Evolutionary conservation across 2,329 filamentous ascomycete species (phyloP).

Genomic region (Sclerotinia subarctica): DNA sequence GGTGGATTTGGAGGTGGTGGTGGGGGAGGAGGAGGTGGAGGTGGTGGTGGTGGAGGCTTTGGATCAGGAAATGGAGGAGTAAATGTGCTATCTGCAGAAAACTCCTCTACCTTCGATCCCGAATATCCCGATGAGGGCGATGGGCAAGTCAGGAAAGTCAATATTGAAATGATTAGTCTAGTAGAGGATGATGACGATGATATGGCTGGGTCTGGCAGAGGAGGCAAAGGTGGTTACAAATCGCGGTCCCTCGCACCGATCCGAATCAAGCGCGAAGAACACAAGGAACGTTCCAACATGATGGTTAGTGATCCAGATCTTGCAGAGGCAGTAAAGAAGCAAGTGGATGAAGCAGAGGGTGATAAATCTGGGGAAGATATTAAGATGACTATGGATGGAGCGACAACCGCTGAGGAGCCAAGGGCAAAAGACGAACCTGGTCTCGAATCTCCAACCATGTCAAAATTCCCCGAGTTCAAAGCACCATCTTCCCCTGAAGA

Average conservation of each 20-base stretch:
- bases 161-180: slow-evolving; percentile 36
- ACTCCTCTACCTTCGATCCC: slow-evolving; percentile 25
- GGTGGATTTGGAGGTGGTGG: slow-evolving; percentile 18
- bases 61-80: slow-evolving; percentile 12
- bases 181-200: slow-evolving; percentile 28
- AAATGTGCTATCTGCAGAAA: slow-evolving; percentile 7
- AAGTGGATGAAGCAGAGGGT: slow-evolving; percentile 20
- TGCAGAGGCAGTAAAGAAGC: slow-evolving; percentile 14
- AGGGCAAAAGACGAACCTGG: slow-evolving; percentile 14
- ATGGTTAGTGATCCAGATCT: slow-evolving; percentile 26
- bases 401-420: background rate
- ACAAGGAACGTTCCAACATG: slow-evolving; percentile 35
- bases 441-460: slow-evolving; percentile 12
- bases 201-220: slow-evolving; percentile 15
- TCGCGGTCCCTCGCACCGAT: slow-evolving; percentile 33
- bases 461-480: slow-evolving; percentile 11
- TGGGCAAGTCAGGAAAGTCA: slow-evolving; percentile 27
- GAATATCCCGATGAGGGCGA: slow-evolving; percentile 35
- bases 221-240: slow-evolving; percentile 22
- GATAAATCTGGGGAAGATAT: background rate
- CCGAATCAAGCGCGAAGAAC: slow-evolving; percentile 35
- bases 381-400: background rate
- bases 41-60: slow-evolving; percentile 11
- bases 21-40: background rate
- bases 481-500: slow-evolving; percentile 18